phyloP scores from a whole-genome alignment of 352 stramenopile species.

The Phytophthora hibernalis region DNA sequence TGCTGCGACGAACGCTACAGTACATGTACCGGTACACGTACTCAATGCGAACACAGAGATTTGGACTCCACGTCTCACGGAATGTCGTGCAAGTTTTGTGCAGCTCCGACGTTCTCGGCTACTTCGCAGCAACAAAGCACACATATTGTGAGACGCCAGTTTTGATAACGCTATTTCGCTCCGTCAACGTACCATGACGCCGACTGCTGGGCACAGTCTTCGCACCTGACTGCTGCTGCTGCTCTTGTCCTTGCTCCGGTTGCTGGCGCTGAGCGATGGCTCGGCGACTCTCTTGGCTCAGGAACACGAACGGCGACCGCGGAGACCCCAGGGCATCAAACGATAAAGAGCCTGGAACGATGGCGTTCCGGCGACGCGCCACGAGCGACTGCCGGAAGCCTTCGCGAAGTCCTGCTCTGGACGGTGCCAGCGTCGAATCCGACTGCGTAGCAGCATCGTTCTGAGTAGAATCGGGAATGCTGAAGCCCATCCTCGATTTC shows the following conservation, averaged over 20 bases:
- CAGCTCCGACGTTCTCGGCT: constrained; percentile 21
- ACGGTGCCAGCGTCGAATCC: constrained; percentile 5
- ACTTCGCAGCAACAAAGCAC: background rate
- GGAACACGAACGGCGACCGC: constrained; percentile 47
- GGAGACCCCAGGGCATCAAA: constrained; percentile 55
- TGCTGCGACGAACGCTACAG: background rate
- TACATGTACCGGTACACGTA: no score
- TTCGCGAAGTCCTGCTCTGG: constrained; percentile 21
- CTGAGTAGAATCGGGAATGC: constrained; percentile 64
- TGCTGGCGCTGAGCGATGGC: constrained; percentile 46
- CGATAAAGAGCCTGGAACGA: constrained; percentile 51
- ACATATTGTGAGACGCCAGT: constrained; percentile 10
- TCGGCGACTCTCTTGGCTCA: constrained; percentile 40
- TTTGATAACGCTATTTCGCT: constrained; percentile 12
- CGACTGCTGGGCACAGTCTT: constrained; percentile 10
- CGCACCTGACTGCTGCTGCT: constrained; percentile 7
- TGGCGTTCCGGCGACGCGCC: constrained; percentile 61
- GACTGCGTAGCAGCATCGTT: constrained; percentile 25
- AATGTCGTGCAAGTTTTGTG: constrained; percentile 22
- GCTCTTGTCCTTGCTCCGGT: constrained; percentile 27
- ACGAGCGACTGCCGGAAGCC: constrained; percentile 33
- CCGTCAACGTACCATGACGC: constrained; percentile 23
- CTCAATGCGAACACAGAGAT: background rate
- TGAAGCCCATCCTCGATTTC: constrained; percentile 59
- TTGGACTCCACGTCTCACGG: constrained; percentile 28